Percentiles rank a stretch among this genome's conserved stretches.
Conservation (phyloP, 2,329 filamentous ascomycete species). For the Leptographium wingfieldii region DNA sequence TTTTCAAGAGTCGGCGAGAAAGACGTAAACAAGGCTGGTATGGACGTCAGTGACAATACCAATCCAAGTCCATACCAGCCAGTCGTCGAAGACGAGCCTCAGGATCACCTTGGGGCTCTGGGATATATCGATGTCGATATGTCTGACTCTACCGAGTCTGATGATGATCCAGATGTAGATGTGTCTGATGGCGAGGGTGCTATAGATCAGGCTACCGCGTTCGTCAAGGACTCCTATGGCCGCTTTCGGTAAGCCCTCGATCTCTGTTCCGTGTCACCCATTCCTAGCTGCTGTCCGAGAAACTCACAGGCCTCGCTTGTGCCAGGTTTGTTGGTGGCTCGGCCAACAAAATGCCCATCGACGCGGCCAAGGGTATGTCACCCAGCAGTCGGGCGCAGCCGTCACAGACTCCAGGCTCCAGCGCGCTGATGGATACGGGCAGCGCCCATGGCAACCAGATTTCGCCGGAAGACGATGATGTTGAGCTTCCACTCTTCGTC, state of each 20-base stretch:
- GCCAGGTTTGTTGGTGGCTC: slow-evolving; percentile 15
- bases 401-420: not conserved
- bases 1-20: not conserved
- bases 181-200: slow-evolving; percentile 3
- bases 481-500: slow-evolving; percentile 18
- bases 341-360: slow-evolving; percentile 16
- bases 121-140: not conserved
- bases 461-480: not conserved
- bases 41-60: not conserved
- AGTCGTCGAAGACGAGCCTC: not conserved
- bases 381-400: slow-evolving; percentile 2
- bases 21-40: not conserved
- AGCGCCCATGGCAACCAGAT: not conserved
- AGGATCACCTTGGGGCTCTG: not conserved
- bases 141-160: not conserved
- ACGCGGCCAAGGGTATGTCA: slow-evolving; percentile 16
- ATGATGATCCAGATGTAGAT: slow-evolving; percentile 1
- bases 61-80: not conserved
- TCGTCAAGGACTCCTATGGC: slow-evolving; percentile 18
- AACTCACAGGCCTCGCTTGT: slow-evolving; percentile 2
- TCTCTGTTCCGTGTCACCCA: not conserved
- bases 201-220: slow-evolving; percentile 9
- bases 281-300: not conserved
- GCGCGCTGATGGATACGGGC: not conserved
- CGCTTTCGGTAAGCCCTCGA: slow-evolving; percentile 11